Evolutionary conservation across 495 filamentous ascomycete genomes (phyloP).

Genomic region (Talaromyces borbonicus): DNA sequence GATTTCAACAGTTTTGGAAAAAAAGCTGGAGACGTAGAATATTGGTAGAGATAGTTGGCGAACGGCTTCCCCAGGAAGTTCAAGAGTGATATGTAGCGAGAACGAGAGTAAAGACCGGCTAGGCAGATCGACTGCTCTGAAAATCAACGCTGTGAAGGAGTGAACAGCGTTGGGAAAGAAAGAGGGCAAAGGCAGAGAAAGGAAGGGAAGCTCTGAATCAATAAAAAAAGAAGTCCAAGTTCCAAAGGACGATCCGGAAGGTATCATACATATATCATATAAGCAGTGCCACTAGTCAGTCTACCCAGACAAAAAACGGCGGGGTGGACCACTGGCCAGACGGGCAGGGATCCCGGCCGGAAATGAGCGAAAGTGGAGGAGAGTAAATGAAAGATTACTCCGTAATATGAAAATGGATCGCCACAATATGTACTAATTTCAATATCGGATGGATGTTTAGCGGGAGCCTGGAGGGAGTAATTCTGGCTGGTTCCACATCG

Average conservation of each 20-base stretch:
- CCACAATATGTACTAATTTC: too few species aligned
- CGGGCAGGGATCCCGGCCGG: too few species aligned
- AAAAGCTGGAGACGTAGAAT: conserved; percentile 19
- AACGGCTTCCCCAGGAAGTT: conserved; percentile 36
- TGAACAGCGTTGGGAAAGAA: conserved; percentile 13
- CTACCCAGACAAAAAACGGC: too few species aligned
- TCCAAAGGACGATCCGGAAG: conserved; percentile 6
- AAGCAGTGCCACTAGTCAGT: background rate
- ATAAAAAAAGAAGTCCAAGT: conserved; percentile 20
- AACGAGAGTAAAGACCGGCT: conserved; percentile 11
- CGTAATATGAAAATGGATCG: too few species aligned
- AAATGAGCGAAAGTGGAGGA: too few species aligned
- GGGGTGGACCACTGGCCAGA: too few species aligned
- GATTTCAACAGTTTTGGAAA: conserved; percentile 1
- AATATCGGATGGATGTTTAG: too few species aligned
- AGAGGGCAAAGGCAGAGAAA: conserved; percentile 13
- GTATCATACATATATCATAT: conserved; percentile 2
- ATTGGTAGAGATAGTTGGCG: conserved; percentile 14
- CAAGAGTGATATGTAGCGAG: conserved; percentile 16
- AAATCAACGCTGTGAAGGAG: conserved; percentile 12
- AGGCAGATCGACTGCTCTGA: conserved; percentile 1
- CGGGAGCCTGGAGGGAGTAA: too few species aligned
- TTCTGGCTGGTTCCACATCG: too few species aligned
- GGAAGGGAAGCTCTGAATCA: conserved; percentile 9
- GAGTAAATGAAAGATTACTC: too few species aligned